Conservation (phyloP, 768 basidiomycete species). For the Pluteus cervinus region DNA sequence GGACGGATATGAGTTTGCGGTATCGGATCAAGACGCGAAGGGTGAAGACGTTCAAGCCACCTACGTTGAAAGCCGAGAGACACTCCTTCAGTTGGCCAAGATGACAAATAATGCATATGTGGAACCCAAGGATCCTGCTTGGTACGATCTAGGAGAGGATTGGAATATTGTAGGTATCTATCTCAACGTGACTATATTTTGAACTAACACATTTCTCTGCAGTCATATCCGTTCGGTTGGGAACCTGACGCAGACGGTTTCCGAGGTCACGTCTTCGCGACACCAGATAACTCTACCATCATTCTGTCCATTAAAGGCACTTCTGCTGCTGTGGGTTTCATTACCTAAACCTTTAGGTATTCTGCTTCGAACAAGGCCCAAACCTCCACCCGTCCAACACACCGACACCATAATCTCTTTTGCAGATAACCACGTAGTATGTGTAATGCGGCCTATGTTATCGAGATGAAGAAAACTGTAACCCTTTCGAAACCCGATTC, state of each 20-base stretch:
- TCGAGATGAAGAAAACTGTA: too few species aligned
- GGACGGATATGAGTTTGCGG: too few species aligned
- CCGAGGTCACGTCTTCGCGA: slow-evolving; percentile 88
- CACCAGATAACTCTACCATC: slow-evolving; percentile 75
- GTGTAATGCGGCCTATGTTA: too few species aligned
- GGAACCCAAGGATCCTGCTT: slow-evolving; percentile 49
- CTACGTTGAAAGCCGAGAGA: slow-evolving; percentile 68
- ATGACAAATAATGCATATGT: slow-evolving; percentile 95
- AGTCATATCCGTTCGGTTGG: slow-evolving; percentile 90
- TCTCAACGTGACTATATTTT: background rate
- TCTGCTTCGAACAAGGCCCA: too few species aligned
- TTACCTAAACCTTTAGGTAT: too few species aligned
- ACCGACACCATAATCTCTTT: too few species aligned
- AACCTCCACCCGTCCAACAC: too few species aligned
- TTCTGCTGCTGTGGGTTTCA: too few species aligned
- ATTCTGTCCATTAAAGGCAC: slow-evolving; percentile 93
- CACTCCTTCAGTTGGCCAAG: slow-evolving; percentile 80
- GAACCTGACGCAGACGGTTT: slow-evolving; percentile 83
- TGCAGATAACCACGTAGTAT: too few species aligned
- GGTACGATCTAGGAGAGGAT: slow-evolving; percentile 69
- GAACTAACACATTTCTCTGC: background rate
- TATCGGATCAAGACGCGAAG: slow-evolving; percentile 56
- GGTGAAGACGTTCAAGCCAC: slow-evolving; percentile 54
- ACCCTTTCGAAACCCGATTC: too few species aligned
- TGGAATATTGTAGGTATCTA: slow-evolving; percentile 55